Evolutionary conservation across 495 filamentous ascomycete genomes (phyloP).

Genomic region (Trypethelium eluteriae): DNA sequence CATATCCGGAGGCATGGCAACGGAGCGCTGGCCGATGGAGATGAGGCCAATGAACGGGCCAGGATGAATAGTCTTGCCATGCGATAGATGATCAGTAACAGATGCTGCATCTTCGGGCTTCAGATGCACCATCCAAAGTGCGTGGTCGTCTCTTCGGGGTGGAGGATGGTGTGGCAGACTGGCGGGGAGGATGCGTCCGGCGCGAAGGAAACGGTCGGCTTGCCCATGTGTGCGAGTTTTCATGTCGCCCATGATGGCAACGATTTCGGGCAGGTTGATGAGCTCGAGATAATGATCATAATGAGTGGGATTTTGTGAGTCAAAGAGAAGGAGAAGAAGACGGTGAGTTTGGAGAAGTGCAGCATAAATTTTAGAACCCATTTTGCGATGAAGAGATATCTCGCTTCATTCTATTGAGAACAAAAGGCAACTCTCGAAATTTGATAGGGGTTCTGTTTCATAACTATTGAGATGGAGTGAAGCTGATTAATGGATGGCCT

Average conservation of each 20-base stretch:
- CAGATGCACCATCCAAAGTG: neutral
- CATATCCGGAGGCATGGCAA: neutral
- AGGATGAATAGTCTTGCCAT: neutral
- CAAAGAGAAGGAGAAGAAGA: neutral
- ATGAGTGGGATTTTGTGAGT: neutral
- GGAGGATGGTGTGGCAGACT: neutral
- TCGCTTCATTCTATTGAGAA: neutral
- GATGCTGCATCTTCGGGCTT: neutral
- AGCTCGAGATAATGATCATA: neutral
- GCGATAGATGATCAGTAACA: neutral
- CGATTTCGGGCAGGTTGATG: neutral
- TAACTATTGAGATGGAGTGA: too few species aligned
- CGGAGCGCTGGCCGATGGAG: slow-evolving; percentile 3
- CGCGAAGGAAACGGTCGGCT: neutral
- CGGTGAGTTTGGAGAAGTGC: neutral
- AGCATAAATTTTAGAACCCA: neutral
- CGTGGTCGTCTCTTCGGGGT: neutral
- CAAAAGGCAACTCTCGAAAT: too few species aligned
- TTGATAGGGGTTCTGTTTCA: too few species aligned
- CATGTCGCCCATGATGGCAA: slow-evolving; percentile 3
- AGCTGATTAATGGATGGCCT: neutral
- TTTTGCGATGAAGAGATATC: neutral
- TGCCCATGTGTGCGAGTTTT: neutral
- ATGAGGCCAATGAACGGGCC: neutral
- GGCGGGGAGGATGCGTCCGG: neutral